Evolutionary conservation across 441 rosid species (phyloP).

Genomic region (Eruca vesicaria): DNA sequence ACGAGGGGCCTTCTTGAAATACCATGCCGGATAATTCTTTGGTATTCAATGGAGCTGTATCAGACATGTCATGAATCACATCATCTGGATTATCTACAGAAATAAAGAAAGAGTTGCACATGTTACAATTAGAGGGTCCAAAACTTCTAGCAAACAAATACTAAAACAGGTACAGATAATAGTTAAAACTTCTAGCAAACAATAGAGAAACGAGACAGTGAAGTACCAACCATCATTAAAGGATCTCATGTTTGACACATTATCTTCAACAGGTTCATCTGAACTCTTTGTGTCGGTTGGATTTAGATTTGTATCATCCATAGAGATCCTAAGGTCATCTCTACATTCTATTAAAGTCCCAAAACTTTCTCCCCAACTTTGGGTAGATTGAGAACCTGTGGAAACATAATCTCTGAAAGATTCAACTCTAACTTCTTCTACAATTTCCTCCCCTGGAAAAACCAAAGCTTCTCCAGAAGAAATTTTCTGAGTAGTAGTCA

Average conservation of each 20-base stretch:
- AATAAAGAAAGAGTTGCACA: not conserved
- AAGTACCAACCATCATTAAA: conserved; percentile 44
- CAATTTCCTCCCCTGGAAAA: not conserved
- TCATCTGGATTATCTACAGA: conserved; percentile 37
- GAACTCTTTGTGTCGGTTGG: not conserved
- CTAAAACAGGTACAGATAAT: no score
- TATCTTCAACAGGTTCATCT: conserved; percentile 28
- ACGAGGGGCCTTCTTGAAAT: conserved; percentile 46
- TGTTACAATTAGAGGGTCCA: conserved; percentile 1
- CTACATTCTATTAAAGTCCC: conserved; percentile 6
- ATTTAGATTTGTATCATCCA: conserved; percentile 21
- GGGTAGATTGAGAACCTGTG: conserved; percentile 24
- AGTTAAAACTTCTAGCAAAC: not conserved
- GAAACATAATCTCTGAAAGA: conserved; percentile 8
- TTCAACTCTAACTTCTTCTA: not conserved
- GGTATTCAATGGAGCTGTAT: conserved; percentile 43
- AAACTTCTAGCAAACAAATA: not conserved
- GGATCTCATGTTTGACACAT: conserved; percentile 18
- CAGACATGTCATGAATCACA: conserved; percentile 26
- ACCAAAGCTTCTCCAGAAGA: not conserved
- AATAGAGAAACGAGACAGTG: not conserved
- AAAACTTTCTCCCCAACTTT: conserved; percentile 28
- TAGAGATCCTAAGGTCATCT: conserved; percentile 25
- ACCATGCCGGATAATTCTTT: conserved; percentile 43
- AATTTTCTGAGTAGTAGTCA: not conserved